Base-by-base conservation (phyloP, 129 eudicot species). In the Lactuca saligna region DNA sequence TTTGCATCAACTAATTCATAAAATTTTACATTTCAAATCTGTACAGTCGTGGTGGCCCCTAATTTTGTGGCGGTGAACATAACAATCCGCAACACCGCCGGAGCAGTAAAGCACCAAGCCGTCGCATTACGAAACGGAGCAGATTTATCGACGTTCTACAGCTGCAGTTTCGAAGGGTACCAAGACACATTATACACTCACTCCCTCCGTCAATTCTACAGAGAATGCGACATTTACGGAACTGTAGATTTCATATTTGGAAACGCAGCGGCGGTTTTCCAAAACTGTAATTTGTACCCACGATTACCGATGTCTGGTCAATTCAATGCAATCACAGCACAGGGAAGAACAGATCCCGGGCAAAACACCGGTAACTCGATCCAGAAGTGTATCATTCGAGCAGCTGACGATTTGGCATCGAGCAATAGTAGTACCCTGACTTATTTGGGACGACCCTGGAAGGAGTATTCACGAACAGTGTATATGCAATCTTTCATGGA, bases 181-280 rank as follows among this genome's bases (percentile, higher is more conserved):
- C 95, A 87, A 64, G 95, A 84, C 86, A 84, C 95, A 0, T 35
- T 87, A 15, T 87, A 82, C 65, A 17, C 79, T 13, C 90, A 87
- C 37, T 87, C 95, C 10, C 81, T 78, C 37, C 81, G 85, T 14
- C 94, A 87, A 39, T 87, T 81, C 60, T 87, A 87, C 73, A 65
- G 63, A 31, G 77, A 87, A 54, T 84, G 94, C 44, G 82, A 87
- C 69, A 51, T 81, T 3, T 84, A 82, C 35, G 95, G 89, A 7
- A 87, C 95, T 4, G 74, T 87, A 0, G 89, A 87, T 9, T 87
- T 84, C 82, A 82, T 87, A 0, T 87, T 87, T 10, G 89, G 95
- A 12, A 83, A 86, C 10, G 86, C 93, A 0, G 86, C 86, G 4
- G 79, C 67, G 1, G 81, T 83, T 3, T 75, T 83, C 41, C 93